These are phyloP conservation scores for Fennellomyces sp. DNA, from an alignment of 371 early-diverging fungal genomes.

Conservation along the genomic window DNA sequence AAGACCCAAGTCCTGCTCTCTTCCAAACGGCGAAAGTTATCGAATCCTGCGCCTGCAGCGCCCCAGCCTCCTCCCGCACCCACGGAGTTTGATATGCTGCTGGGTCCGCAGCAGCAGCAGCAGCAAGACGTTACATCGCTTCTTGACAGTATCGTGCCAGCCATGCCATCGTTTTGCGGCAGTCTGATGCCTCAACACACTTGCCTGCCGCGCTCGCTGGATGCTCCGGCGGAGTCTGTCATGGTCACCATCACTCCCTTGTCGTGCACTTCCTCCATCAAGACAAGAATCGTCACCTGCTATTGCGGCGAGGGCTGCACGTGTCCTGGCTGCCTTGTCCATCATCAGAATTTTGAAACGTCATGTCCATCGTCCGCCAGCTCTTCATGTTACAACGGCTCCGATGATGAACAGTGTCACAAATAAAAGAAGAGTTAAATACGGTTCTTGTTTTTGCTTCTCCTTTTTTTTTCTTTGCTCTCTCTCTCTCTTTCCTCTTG, in stretches of 20 bases:
- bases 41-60: background rate
- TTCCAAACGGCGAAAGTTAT: background rate
- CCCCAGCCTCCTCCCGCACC: background rate
- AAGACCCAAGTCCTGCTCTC: background rate
- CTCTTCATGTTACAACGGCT: conserved; percentile 2
- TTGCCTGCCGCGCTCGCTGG: background rate
- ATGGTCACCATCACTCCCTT: conserved; percentile 51
- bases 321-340: conserved; percentile 31
- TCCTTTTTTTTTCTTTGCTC: background rate
- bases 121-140: background rate
- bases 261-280: conserved; percentile 9
- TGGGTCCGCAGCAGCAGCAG: background rate
- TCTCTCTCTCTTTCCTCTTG: background rate
- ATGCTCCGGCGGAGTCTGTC: conserved; percentile 36
- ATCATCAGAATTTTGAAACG: conserved; percentile 15
- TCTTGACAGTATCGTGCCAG: conserved; percentile 1
- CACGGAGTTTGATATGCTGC: background rate
- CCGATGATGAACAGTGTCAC: conserved; percentile 2
- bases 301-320: conserved; percentile 21
- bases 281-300: conserved; percentile 28
- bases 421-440: background rate
- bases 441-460: background rate
- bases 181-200: conserved; percentile 26
- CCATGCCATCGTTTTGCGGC: conserved; percentile 14
- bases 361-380: conserved; percentile 3